Percentiles rank a stretch among this genome's conserved stretches.
phyloP scores from a whole-genome alignment of 805 yeast genomes.

The Kluyveromyces wickerhamii region DNA sequence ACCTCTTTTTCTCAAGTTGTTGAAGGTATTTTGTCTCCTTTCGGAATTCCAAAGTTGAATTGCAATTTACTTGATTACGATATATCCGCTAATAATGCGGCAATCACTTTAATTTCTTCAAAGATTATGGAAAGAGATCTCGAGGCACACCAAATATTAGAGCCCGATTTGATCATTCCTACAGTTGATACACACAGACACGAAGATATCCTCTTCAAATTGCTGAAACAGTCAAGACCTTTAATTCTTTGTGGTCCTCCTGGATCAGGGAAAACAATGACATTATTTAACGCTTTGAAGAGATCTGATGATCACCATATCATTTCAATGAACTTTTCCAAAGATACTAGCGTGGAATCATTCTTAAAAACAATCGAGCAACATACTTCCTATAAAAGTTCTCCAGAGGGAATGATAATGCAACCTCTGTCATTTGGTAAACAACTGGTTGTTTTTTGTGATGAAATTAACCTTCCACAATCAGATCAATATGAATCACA shows the following conservation, averaged over 20 bases:
- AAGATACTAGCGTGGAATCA: constrained; percentile 59
- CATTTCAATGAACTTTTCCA: constrained; percentile 71
- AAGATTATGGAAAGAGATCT: constrained; percentile 38
- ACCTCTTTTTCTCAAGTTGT: neutral
- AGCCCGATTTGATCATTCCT: constrained; percentile 62
- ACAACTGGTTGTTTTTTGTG: constrained; percentile 80
- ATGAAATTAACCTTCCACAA: constrained; percentile 80
- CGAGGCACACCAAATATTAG: constrained; percentile 50
- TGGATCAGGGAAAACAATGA: constrained; percentile 96
- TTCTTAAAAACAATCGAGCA: constrained; percentile 63
- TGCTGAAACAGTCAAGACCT: constrained; percentile 50
- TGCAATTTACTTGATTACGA: constrained; percentile 35
- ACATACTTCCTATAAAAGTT: constrained; percentile 51
- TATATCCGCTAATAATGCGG: constrained; percentile 37
- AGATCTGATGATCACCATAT: constrained; percentile 50
- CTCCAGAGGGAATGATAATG: constrained; percentile 44
- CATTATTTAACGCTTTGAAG: constrained; percentile 60
- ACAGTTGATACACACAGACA: constrained; percentile 72
- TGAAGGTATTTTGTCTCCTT: neutral
- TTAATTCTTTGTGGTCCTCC: constrained; percentile 90
- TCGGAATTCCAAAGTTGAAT: constrained; percentile 4
- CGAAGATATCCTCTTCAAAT: constrained; percentile 48
- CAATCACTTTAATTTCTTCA: constrained; percentile 38
- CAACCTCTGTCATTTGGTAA: constrained; percentile 55
- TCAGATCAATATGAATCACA: constrained; percentile 69